These are phyloP conservation scores for Geotrichum bryndzae DNA, from an alignment of 1,139 yeast genomes.

Conservation along the genomic window DNA sequence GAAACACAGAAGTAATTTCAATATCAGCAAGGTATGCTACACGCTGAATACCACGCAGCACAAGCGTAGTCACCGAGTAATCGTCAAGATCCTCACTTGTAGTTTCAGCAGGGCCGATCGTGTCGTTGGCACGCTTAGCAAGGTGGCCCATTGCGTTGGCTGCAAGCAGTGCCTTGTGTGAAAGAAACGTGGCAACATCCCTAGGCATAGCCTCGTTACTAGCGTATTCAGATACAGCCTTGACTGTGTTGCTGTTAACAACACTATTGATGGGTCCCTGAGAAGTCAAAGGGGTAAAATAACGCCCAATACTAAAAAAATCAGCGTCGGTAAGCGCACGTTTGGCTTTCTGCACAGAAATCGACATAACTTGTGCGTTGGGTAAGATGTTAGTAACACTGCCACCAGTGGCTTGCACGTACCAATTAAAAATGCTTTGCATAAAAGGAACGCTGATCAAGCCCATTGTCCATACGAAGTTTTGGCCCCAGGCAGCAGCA, in stretches of 20 bases:
- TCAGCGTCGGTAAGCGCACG: constrained; percentile 4
- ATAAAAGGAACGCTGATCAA: constrained; percentile 72
- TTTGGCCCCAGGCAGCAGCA: constrained; percentile 97
- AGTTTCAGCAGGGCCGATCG: constrained; percentile 41
- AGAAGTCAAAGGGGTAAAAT: constrained; percentile 1
- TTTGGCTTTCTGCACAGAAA: constrained; percentile 34
- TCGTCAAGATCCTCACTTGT: constrained; percentile 59
- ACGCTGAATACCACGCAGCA: constrained; percentile 85
- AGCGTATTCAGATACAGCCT: neutral
- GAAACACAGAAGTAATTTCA: constrained; percentile 76
- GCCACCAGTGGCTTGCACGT: constrained; percentile 95
- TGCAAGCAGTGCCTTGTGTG: constrained; percentile 8
- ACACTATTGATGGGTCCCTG: neutral
- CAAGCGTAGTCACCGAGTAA: constrained; percentile 58
- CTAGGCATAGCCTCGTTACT: constrained; percentile 7
- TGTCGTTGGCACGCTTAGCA: constrained; percentile 14
- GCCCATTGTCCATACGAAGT: constrained; percentile 95
- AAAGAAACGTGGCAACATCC: constrained; percentile 17
- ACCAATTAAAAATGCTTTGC: constrained; percentile 88
- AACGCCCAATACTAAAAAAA: neutral
- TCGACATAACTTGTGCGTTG: constrained; percentile 53
- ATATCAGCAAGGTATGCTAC: constrained; percentile 79
- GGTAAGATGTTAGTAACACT: constrained; percentile 64
- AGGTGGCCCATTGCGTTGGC: neutral
- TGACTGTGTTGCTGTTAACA: neutral